Evolutionary conservation across 73 alveolate species (phyloP).

Genomic region (Paramecium tetraurelia): DNA sequence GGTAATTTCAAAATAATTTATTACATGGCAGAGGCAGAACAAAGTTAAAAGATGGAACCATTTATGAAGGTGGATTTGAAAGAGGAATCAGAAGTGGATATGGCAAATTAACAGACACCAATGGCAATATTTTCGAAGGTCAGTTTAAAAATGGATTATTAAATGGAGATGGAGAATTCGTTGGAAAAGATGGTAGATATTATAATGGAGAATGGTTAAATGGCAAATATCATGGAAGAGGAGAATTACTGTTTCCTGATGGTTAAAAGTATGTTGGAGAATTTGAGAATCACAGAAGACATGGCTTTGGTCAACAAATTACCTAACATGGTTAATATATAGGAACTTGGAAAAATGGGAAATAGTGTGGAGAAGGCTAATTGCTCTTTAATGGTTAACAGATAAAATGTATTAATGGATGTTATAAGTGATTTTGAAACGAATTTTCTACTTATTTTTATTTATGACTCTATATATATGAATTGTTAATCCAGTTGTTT

Average conservation of each 20-base stretch:
- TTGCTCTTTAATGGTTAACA: neutral
- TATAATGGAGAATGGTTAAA: slow-evolving; percentile 62
- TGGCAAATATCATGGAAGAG: slow-evolving; percentile 62
- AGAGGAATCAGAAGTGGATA: slow-evolving; percentile 59
- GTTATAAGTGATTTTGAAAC: neutral
- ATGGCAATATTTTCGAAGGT: slow-evolving; percentile 59
- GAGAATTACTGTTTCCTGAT: slow-evolving; percentile 50
- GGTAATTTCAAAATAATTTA: neutral
- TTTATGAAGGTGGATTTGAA: slow-evolving; percentile 51
- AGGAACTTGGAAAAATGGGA: slow-evolving; percentile 54
- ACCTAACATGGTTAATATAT: slow-evolving; percentile 22
- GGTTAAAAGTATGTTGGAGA: slow-evolving; percentile 61
- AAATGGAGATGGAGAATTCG: slow-evolving; percentile 64
- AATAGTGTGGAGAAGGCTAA: slow-evolving; percentile 57
- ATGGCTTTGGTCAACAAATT: slow-evolving; percentile 1
- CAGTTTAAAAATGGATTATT: slow-evolving; percentile 52
- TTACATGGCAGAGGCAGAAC: neutral
- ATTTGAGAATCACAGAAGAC: neutral
- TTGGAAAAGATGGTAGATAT: slow-evolving; percentile 47
- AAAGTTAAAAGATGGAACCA: slow-evolving; percentile 19
- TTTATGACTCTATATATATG: neutral
- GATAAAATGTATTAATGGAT: neutral
- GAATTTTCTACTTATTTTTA: neutral
- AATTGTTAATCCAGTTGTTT: neutral
- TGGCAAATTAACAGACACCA: slow-evolving; percentile 26